phyloP scores from a whole-genome alignment of 371 early-diverging fungal species.

The Mucor plumbeus region DNA sequence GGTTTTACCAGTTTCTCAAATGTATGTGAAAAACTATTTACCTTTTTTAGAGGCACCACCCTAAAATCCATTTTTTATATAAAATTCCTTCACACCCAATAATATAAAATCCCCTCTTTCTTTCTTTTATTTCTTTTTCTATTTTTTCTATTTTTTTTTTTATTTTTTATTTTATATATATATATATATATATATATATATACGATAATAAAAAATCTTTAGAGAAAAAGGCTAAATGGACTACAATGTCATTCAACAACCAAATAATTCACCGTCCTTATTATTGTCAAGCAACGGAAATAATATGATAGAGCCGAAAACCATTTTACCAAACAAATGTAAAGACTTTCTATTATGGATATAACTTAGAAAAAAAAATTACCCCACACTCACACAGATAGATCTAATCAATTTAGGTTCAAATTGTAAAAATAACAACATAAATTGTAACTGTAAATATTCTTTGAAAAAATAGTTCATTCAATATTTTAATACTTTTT shows the following conservation, averaged over 20 bases:
- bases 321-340: slow-evolving; percentile 10
- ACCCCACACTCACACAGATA: slow-evolving; percentile 5
- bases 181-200: too few species aligned
- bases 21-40: slow-evolving; percentile 3
- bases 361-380: background rate
- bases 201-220: background rate
- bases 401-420: slow-evolving; percentile 1
- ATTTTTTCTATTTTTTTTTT: background rate
- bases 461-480: background rate
- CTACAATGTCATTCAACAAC: slow-evolving; percentile 6
- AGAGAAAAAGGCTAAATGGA: background rate
- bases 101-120: background rate
- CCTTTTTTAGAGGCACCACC: slow-evolving; percentile 2
- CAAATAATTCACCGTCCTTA: slow-evolving; percentile 2
- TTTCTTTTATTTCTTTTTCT: background rate
- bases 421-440: background rate
- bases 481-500: background rate
- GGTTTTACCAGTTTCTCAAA: slow-evolving; percentile 1
- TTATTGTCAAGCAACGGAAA: slow-evolving; percentile 4
- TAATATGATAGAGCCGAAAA: slow-evolving; percentile 4
- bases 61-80: background rate
- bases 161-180: background rate
- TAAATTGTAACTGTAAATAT: slow-evolving; percentile 1
- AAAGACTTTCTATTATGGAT: background rate
- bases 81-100: slow-evolving; percentile 5